Percentiles rank a stretch among this genome's conserved stretches.
These are phyloP conservation scores for Panaeolus cyanescens DNA, from an alignment of 768 basidiomycete species.

Conservation along the genomic window DNA sequence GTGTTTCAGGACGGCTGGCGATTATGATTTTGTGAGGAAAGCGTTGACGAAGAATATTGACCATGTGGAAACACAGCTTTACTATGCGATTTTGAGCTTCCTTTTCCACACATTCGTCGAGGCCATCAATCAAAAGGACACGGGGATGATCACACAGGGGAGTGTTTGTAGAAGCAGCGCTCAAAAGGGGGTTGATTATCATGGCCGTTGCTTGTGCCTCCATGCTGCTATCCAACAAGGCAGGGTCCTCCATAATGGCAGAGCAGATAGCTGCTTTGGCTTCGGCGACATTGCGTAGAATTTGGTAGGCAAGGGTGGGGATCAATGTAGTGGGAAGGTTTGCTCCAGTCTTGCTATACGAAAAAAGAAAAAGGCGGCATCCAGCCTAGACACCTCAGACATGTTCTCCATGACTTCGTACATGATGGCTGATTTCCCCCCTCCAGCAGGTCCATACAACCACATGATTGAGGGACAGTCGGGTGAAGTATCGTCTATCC, in stretches of 20 bases:
- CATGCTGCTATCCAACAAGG: constrained; percentile 8
- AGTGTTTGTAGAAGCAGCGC: not conserved
- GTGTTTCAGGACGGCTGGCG: too few species aligned
- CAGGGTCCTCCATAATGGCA: constrained; percentile 9
- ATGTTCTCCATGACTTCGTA: constrained; percentile 10
- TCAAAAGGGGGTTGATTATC: constrained; percentile 10
- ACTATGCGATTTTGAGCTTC: too few species aligned
- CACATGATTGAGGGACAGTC: constrained; percentile 1
- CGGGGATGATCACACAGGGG: not conserved
- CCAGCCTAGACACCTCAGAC: not conserved
- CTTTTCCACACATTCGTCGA: constrained; percentile 13
- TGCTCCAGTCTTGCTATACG: constrained; percentile 5
- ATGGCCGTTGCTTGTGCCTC: constrained; percentile 8
- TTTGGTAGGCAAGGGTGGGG: constrained; percentile 15
- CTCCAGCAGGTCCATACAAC: constrained; percentile 17
- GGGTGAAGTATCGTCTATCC: constrained; percentile 6
- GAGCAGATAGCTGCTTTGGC: not conserved
- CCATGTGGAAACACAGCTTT: too few species aligned
- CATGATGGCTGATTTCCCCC: constrained; percentile 17
- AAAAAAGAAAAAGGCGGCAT: constrained; percentile 15
- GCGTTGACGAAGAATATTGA: too few species aligned
- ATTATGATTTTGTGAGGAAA: too few species aligned
- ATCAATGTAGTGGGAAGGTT: constrained; percentile 7
- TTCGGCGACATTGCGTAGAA: constrained; percentile 7
- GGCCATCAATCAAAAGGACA: constrained; percentile 16